Conservation (phyloP, 1,139 yeast species). For the Yamadazyma kanchanaburiensis region DNA sequence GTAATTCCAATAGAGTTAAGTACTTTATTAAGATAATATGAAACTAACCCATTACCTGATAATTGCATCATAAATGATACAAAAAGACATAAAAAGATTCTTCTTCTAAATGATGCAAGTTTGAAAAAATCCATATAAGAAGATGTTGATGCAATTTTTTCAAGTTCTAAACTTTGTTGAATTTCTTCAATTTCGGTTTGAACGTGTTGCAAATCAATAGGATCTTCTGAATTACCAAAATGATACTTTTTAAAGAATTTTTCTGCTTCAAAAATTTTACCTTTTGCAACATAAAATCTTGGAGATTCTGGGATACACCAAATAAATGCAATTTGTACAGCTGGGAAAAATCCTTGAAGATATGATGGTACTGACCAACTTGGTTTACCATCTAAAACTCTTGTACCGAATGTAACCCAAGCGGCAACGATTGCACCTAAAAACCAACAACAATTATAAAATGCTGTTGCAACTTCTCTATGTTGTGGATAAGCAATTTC, state of each 20-base stretch:
- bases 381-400: slow-evolving; percentile 16
- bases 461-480: slow-evolving; percentile 41
- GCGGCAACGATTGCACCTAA: slow-evolving; percentile 55
- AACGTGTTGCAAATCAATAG: slow-evolving; percentile 21
- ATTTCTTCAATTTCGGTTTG: slow-evolving; percentile 45
- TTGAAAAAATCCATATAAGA: slow-evolving; percentile 35
- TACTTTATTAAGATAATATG: slow-evolving; percentile 47
- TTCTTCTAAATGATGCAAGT: slow-evolving; percentile 37
- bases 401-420: slow-evolving; percentile 22
- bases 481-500: slow-evolving; percentile 47
- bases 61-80: slow-evolving; percentile 41
- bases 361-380: slow-evolving; percentile 45
- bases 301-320: slow-evolving; percentile 47
- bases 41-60: slow-evolving; percentile 50
- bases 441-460: slow-evolving; percentile 47
- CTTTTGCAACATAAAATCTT: slow-evolving; percentile 35
- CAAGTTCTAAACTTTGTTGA: slow-evolving; percentile 32
- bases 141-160: slow-evolving; percentile 19
- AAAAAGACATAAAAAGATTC: slow-evolving; percentile 34
- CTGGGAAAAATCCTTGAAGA: slow-evolving; percentile 38
- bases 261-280: slow-evolving; percentile 34
- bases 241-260: slow-evolving; percentile 40
- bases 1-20: slow-evolving; percentile 49
- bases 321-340: slow-evolving; percentile 20
- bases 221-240: slow-evolving; percentile 30